Conservation (phyloP, 2,329 filamentous ascomycete species). For the Cordyceps pruinosa region DNA sequence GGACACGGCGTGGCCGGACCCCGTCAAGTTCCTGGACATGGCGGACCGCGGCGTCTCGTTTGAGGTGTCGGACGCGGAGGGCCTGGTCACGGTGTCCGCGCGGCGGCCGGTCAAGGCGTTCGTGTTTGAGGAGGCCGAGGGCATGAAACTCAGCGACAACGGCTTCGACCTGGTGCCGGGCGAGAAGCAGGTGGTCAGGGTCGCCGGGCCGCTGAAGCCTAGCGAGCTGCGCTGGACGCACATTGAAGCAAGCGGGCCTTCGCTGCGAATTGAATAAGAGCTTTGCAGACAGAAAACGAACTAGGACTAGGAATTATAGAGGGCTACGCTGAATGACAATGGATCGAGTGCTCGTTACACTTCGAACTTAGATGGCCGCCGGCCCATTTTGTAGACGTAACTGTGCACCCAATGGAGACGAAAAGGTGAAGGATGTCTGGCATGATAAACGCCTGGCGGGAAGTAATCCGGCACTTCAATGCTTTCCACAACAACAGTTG, state of each 20-base stretch:
- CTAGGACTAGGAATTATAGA: neutral
- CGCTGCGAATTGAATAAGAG: neutral
- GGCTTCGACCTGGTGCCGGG: constrained; percentile 52
- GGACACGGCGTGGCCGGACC: constrained; percentile 54
- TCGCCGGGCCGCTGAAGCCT: constrained; percentile 1
- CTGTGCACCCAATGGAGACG: neutral
- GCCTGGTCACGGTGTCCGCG: constrained; percentile 26
- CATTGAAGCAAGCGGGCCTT: constrained; percentile 14
- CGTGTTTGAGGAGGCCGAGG: constrained; percentile 42
- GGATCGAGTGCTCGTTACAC: no score
- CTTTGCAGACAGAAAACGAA: neutral
- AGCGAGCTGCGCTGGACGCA: constrained; percentile 16
- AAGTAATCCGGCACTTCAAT: constrained; percentile 75
- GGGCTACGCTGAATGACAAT: neutral
- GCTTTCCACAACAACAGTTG: constrained; percentile 70
- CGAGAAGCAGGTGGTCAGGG: constrained; percentile 20
- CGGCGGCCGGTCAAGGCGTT: constrained; percentile 50
- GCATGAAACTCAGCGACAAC: constrained; percentile 46
- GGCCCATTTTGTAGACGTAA: no score
- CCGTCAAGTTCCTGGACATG: constrained; percentile 53
- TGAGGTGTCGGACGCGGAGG: constrained; percentile 21
- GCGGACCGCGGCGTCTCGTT: constrained; percentile 33
- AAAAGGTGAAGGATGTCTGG: constrained; percentile 51
- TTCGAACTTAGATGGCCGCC: no score
- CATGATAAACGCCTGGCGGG: constrained; percentile 79